These are phyloP conservation scores for Capsicum chinense DNA, from an alignment of 257 asterid species.

Conservation along the genomic window DNA sequence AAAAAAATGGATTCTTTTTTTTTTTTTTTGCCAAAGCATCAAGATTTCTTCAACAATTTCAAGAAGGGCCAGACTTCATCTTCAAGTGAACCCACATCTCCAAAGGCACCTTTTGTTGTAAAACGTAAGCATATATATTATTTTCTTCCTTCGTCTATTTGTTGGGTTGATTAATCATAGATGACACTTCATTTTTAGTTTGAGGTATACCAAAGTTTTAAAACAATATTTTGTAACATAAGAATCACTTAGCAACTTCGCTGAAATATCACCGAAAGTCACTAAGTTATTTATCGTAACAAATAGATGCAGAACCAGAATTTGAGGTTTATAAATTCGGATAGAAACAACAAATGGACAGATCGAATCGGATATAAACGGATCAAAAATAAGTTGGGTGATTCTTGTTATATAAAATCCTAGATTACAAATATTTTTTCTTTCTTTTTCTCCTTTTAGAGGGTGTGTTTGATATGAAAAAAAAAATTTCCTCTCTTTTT, in stretches of 20 bases:
- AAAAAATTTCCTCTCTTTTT: too few relatives aligned
- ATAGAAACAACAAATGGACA: too few relatives aligned
- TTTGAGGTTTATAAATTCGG: too few relatives aligned
- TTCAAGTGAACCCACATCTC: conserved; percentile 70
- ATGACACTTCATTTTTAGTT: not conserved
- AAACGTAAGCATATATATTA: conserved; percentile 58
- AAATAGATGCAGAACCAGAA: too few relatives aligned
- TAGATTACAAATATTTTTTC: too few relatives aligned
- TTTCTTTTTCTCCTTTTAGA: too few relatives aligned
- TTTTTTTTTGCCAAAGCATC: not conserved
- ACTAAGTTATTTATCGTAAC: not conserved
- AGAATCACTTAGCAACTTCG: not conserved
- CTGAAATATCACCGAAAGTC: not conserved
- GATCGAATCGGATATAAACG: too few relatives aligned
- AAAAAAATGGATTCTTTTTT: not conserved
- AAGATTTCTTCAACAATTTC: conserved; percentile 63
- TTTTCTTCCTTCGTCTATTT: not conserved
- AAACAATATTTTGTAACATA: not conserved
- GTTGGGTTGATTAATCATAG: not conserved
- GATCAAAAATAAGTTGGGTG: too few relatives aligned
- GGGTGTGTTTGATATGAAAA: too few relatives aligned
- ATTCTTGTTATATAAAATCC: too few relatives aligned
- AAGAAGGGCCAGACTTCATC: conserved; percentile 72
- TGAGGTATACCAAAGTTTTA: not conserved
- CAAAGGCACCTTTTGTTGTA: conserved; percentile 88